Percentiles rank a stretch among this genome's conserved stretches.
Evolutionary conservation across 1,139 yeast species (phyloP).

Genomic region (Kluyveromyces sp.): DNA sequence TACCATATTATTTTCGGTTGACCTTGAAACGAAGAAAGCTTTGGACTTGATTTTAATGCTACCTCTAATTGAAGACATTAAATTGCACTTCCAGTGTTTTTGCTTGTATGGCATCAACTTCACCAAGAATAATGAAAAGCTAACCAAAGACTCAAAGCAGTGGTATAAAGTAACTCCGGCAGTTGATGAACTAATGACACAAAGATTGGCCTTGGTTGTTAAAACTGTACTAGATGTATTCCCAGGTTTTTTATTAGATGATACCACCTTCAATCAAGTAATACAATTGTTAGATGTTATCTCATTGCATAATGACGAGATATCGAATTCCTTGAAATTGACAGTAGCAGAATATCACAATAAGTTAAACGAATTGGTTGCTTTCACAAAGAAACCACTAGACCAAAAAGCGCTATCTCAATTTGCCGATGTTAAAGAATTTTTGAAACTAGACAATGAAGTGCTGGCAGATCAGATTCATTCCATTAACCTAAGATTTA

Average conservation of each 20-base stretch:
- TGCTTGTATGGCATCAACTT: slow-evolving; percentile 37
- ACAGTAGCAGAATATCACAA: slow-evolving; percentile 37
- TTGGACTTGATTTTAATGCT: slow-evolving; percentile 45
- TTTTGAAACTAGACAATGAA: slow-evolving; percentile 42
- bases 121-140: slow-evolving; percentile 23
- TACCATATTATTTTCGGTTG: slow-evolving; percentile 49
- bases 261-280: slow-evolving; percentile 37
- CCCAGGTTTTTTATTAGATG: slow-evolving; percentile 49
- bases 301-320: slow-evolving; percentile 39
- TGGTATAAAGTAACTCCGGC: slow-evolving; percentile 25
- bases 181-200: slow-evolving; percentile 34
- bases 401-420: slow-evolving; percentile 13
- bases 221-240: slow-evolving; percentile 40
- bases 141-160: slow-evolving; percentile 11
- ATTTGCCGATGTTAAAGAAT: slow-evolving; percentile 29
- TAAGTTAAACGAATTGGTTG: slow-evolving; percentile 33
- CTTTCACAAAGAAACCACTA: slow-evolving; percentile 13
- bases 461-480: slow-evolving; percentile 50
- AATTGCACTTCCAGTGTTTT: slow-evolving; percentile 42
- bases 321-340: slow-evolving; percentile 38
- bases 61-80: slow-evolving; percentile 61
- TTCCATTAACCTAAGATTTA: slow-evolving; percentile 49
- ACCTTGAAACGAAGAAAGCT: slow-evolving; percentile 29
- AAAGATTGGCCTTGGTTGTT: slow-evolving; percentile 40
- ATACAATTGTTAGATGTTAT: slow-evolving; percentile 39